Evolutionary conservation across 2,329 filamentous ascomycete genomes (phyloP), one percentile per base, ranked within the genome.

Genomic region (Bipolaris sorokiniana): DNA sequence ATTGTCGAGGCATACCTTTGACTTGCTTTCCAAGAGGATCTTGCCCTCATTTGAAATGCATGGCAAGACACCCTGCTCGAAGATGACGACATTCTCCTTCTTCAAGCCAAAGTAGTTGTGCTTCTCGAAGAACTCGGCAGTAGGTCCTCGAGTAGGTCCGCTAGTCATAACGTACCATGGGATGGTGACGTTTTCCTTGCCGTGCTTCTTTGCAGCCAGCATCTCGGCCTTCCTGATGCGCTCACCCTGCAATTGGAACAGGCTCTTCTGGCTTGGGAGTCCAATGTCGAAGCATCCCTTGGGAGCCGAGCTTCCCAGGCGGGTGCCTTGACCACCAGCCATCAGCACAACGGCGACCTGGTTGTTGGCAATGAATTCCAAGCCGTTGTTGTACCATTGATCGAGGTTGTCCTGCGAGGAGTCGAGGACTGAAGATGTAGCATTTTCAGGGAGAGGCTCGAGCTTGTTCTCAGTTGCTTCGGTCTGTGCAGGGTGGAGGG

Each of bases 151-250:
- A 7, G 95, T 99, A 44, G 95, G 95, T 4, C 95, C 95, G 71
- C 92, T 97, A 70, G 95, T 99, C 95, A 99, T 99, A 78, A 99
- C 92, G 80, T 99, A 99, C 95, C 95, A 99, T 11, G 95, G 95
- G 40, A 98, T 88, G 31, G 89, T 82, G 47, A 81, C 81, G 59
- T 80, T 81, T 46, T 71, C 74, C 65, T 84, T 83, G 56, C 84
- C 84, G 51, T 86, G 82, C 74, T 88, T 87, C 77, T 90, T 87
- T 68, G 87, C 84, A 41, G 94, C 93, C 63, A 98, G 82, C 70
- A 88, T 80, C 80, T 98, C 90, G 7, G 96, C 80, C 81, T 92
- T 96, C 71, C 84, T 84, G 74, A 99, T 98, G 52, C 95, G 85
- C 85, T 99, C 93, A 42, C 90, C 95, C 80, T 99, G 95, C 68